phyloP scores from a whole-genome alignment of 768 basidiomycete genomes.

The Boletus tylopilopsis region DNA sequence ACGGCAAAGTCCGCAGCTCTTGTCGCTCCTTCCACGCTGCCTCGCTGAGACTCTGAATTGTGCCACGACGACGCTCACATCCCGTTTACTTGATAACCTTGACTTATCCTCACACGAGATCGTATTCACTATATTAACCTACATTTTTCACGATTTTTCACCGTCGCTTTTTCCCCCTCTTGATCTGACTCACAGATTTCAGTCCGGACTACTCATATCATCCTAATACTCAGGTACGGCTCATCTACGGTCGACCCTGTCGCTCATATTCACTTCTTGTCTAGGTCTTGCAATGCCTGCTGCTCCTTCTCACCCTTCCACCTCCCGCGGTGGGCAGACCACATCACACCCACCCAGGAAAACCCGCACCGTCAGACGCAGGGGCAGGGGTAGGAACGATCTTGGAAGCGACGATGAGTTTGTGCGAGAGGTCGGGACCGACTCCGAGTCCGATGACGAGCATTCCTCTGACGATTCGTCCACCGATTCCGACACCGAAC shows the following conservation, averaged over 20 bases:
- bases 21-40: conserved; percentile 28
- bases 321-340: conserved; percentile 25
- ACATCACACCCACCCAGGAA: conserved; percentile 35
- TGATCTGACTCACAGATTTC: conserved; percentile 23
- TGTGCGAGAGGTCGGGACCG: conserved; percentile 64
- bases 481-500: conserved; percentile 71
- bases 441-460: conserved; percentile 64
- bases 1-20: conserved; percentile 31
- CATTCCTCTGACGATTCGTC: conserved; percentile 55
- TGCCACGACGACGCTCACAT: conserved; percentile 6
- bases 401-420: conserved; percentile 78
- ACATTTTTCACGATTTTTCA: conserved; percentile 19
- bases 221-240: background rate
- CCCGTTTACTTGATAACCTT: background rate
- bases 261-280: conserved; percentile 2
- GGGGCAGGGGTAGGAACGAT: conserved; percentile 56
- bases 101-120: conserved; percentile 18
- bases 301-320: conserved; percentile 34
- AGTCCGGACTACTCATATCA: conserved; percentile 26
- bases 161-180: conserved; percentile 18
- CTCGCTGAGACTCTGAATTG: conserved; percentile 12
- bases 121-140: background rate
- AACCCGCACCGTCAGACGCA: conserved; percentile 49
- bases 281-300: conserved; percentile 44
- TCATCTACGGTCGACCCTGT: background rate